Evolutionary conservation across 2,329 filamentous ascomycete genomes (phyloP).

Genomic region (Fonsecaea nubica): DNA sequence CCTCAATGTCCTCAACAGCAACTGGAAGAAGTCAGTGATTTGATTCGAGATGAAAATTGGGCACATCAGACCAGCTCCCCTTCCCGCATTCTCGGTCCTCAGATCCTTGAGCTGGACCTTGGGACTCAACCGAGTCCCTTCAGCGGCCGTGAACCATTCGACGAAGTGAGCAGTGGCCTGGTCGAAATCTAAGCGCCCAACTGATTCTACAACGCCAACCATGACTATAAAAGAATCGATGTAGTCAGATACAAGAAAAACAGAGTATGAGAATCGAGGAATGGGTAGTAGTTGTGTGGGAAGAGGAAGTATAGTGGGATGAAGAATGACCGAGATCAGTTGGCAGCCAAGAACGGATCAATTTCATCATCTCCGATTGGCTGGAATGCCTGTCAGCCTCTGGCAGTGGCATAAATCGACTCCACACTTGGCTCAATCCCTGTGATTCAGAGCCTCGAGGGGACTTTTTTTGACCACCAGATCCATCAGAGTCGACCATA

Average conservation of each 20-base stretch:
- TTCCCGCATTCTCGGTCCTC: slow-evolving; percentile 61
- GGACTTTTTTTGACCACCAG: neutral
- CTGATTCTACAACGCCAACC: neutral
- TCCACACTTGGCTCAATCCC: neutral
- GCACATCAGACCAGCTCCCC: slow-evolving; percentile 64
- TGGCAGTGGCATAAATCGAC: neutral
- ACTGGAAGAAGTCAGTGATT: slow-evolving; percentile 47
- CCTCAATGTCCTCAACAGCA: slow-evolving; percentile 70
- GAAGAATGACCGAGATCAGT: slow-evolving; percentile 13
- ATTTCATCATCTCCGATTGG: slow-evolving; percentile 15
- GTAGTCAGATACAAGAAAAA: neutral
- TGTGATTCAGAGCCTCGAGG: neutral
- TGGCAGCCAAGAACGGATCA: slow-evolving; percentile 11
- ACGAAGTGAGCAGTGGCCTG: slow-evolving; percentile 60
- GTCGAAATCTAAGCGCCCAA: slow-evolving; percentile 47
- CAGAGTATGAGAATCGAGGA: neutral
- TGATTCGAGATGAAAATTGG: slow-evolving; percentile 32
- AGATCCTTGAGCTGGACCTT: slow-evolving; percentile 67
- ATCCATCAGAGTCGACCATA: neutral
- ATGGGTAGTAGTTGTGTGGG: slow-evolving; percentile 4
- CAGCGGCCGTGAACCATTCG: slow-evolving; percentile 60
- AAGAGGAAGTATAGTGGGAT: slow-evolving; percentile 19
- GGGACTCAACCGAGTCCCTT: slow-evolving; percentile 61
- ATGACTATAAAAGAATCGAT: slow-evolving; percentile 2
- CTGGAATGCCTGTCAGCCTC: neutral